Evolutionary conservation across 805 yeast genomes (phyloP), one percentile per base, ranked within the genome.

Genomic region (Saccharomycopsis schoenii): DNA sequence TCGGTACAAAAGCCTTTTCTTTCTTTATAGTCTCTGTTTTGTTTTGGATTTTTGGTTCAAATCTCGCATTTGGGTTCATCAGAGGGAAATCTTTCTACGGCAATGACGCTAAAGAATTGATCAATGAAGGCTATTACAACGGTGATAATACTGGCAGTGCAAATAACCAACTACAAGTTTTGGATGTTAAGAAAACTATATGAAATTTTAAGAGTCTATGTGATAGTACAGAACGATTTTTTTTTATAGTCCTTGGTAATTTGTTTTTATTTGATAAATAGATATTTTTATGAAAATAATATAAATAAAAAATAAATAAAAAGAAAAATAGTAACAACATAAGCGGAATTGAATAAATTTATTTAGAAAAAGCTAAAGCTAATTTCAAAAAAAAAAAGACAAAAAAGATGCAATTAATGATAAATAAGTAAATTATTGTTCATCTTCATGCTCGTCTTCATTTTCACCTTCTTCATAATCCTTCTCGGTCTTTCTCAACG

Each of bases 51-150:
- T 86, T 85, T 68, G 75, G 80, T 3, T 79, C 84, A 34, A 88
- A 88, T 68, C 83, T 86, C 64, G 71, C 82, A 2, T 81, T 84
- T 68, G 92, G 92, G 0, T 87, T 83, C 64, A 73, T 85, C 3
- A 73, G 89, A 60, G 90, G 82, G 5, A 77, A 74, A 65, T 70
- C 76, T 15, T 80, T 78, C 64, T 80, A 77, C 34, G 34, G 42
- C 15, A 19, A 41, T 25, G 29, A 54, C 19, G 39, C 52, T 29
- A 34, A 58, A 29, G 47, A 58, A 21, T 47, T 47, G 34, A 21
- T 24, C 15, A 47, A 34, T 6, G 52, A 47, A 47, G 8, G 52
- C 10, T 21, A 12, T 21, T 8, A 24, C 15, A 25, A 47, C 9
- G n/a, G 21, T 2, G n/a, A 47, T 10, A 21, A 11, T 24, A 12